Base-by-base conservation (phyloP, 2,329 filamentous ascomycete species). In the Fusarium siculi region DNA sequence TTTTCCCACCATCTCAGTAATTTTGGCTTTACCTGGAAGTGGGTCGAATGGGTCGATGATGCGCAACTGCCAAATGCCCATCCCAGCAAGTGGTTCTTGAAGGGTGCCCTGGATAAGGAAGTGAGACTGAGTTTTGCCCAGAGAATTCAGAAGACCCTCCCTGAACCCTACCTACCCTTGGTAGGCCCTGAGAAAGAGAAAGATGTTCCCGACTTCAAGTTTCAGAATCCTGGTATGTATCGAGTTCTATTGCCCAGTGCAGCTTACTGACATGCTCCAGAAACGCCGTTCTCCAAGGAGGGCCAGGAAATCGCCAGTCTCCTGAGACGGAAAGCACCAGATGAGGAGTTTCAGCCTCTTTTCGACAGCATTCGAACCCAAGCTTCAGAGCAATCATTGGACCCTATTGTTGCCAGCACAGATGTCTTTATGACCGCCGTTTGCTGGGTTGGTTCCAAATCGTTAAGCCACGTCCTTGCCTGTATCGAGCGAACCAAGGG, bases 21-120 rank as follows among this genome's bases (percentile, higher is more conserved):
- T 84, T 99, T 99, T 80, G 96, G 97, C 59, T 99, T 98, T 81
- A 96, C 96, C 15, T 99, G 96, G 96, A 98, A 98, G 83, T 99
- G 96, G 96, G 92, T 93, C 21, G 96, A 99, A 84, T 99, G 96
- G 96, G 88, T 93, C 53, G 94, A 95, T 21, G 95, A 98, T 80
- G 91, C 97, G 21, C 87, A 90, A 47, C 87, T 97, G 32, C 89
- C 93, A 0, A 86, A 92, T 68, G 84, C 96, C 39, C 91, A 97
- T 80, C 95, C 96, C 2, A 93, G 92, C 84, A 98, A 98, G 84
- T 94, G 96, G 37, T 98, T 99, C 83, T 96, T 99, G 73, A 87
- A 92, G 59, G 96, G 95, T 25, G 93, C 94, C 7, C 84, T 99
- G 66, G 96, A 99, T 80, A 98, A 98, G 85, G 96, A 99, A 84